Base-by-base conservation (phyloP, 768 basidiomycete species). In the Zangia roseola region DNA sequence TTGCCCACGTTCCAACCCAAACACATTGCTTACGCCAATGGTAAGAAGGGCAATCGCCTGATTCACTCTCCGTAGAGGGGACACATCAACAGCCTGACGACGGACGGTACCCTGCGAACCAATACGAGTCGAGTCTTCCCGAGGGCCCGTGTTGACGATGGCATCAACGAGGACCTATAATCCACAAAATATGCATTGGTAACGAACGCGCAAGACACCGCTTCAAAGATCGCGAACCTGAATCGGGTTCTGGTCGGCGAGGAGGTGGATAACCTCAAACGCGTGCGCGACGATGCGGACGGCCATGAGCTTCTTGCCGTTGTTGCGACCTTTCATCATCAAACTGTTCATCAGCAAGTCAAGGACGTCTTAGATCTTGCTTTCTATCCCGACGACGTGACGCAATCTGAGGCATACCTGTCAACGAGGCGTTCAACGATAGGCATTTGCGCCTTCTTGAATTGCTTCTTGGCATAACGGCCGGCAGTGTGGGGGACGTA, bases 301-400 rank as follows among this genome's bases (percentile, higher is more conserved):
- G 64, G 97, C 88, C 73, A 99, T 76, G 70, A 98, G 86, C 77
- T 98, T 98, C 81, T 98, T 97, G 69, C 97, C 97, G 77, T 94
- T 98, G 86, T 98, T 99, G 74, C 97, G 94, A 54, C 97, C 97
- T 78, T 98, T 97, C 97, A 99, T 99, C 97, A 99, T 99, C 70
- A 99, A 76, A 72, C 93, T 95, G 24, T 23, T 35, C 14, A 19
- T 26, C 10, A n/a, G 12, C 47, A 43, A 24, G 28, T 45, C 17
- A 21, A 43, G 30, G 14, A 16, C 16, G 16, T 20, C 36, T 56
- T 24, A 52, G 46, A 14, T 26, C 24, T 25, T 38, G 19, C 26
- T 36, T 23, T 47, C 10, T 42, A 14, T 50, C 46, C 20, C 37
- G 21, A 40, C n/a, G 26, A 13, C 45, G 34, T 21, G 26, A 24